These are phyloP conservation scores for Peribolospora baueri DNA, from an alignment of 768 basidiomycete species.

Conservation along the genomic window DNA sequence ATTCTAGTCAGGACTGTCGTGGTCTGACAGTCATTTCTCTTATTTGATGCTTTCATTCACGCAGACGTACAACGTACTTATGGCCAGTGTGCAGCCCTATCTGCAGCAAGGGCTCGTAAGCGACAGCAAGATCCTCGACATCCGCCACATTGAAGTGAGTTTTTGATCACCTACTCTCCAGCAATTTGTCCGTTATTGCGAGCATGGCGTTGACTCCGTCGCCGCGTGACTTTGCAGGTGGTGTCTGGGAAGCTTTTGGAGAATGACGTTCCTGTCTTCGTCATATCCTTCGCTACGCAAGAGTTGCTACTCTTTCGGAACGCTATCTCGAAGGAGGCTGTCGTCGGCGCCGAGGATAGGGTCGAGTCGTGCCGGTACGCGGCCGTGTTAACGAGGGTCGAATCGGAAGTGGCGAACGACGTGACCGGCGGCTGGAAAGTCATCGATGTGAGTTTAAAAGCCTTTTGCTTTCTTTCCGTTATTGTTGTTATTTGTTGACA, in stretches of 20 bases:
- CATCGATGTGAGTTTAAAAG: constrained; percentile 40
- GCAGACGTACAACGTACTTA: constrained; percentile 89
- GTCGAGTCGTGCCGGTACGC: constrained; percentile 88
- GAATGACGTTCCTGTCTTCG: constrained; percentile 62
- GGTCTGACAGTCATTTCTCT: no score
- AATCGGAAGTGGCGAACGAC: constrained; percentile 70
- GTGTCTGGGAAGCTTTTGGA: constrained; percentile 72
- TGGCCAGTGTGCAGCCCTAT: constrained; percentile 93
- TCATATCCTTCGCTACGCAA: constrained; percentile 78
- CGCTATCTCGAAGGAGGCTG: constrained; percentile 61
- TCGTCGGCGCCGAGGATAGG: constrained; percentile 63
- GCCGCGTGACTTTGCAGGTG: constrained; percentile 27
- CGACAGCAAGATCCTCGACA: constrained; percentile 84
- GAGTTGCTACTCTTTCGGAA: constrained; percentile 81
- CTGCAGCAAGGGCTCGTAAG: constrained; percentile 69
- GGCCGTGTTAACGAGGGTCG: constrained; percentile 65
- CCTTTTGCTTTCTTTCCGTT: background rate
- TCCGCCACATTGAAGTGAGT: constrained; percentile 84
- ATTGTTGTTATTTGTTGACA: background rate
- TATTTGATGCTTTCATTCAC: background rate
- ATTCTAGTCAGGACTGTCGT: no score
- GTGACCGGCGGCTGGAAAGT: constrained; percentile 97
- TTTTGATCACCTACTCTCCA: background rate
- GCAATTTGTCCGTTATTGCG: no score
- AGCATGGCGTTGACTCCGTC: background rate